Conservation (phyloP, 2,329 filamentous ascomycete genomes). For the Daldinia sp. region DNA sequence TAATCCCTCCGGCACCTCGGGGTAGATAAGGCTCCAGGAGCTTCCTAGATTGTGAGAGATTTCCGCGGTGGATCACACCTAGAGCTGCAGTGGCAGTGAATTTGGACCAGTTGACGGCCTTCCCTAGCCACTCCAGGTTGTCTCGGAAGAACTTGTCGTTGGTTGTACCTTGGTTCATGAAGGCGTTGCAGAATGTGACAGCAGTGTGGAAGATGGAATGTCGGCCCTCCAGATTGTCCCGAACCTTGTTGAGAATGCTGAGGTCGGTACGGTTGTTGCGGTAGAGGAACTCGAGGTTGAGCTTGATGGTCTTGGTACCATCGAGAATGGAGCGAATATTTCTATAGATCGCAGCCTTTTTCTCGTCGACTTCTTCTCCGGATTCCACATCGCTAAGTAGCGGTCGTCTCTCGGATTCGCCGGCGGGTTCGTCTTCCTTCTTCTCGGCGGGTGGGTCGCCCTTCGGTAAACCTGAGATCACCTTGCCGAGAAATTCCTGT, state of each 20-base stretch:
- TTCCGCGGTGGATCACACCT: constrained; percentile 96
- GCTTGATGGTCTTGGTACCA: constrained; percentile 91
- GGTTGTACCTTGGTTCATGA: constrained; percentile 99
- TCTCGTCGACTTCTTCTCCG: constrained; percentile 58
- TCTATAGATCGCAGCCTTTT: constrained; percentile 68
- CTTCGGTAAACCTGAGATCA: constrained; percentile 82
- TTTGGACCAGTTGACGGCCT: constrained; percentile 99
- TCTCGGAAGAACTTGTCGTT: constrained; percentile 99
- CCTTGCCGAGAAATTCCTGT: constrained; percentile 93
- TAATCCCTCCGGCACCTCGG: constrained; percentile 73
- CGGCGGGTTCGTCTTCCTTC: constrained; percentile 63
- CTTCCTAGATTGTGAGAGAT: constrained; percentile 92
- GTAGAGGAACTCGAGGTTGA: constrained; percentile 97
- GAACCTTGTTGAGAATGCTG: constrained; percentile 93
- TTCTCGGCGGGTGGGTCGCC: constrained; percentile 57
- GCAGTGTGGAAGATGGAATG: constrained; percentile 99
- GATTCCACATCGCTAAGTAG: constrained; percentile 65
- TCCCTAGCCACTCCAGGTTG: constrained; percentile 97
- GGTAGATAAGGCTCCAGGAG: constrained; percentile 95
- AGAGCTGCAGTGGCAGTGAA: constrained; percentile 97
- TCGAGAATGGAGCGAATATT: constrained; percentile 79
- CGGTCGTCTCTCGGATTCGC: constrained; percentile 60
- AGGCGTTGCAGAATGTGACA: constrained; percentile 96
- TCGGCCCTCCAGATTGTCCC: constrained; percentile 92
- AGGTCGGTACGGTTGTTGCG: constrained; percentile 94